Evolutionary conservation across 73 alveolate species (phyloP), one percentile per base, ranked within the genome.

Genomic region (Paramecium biaurelia): DNA sequence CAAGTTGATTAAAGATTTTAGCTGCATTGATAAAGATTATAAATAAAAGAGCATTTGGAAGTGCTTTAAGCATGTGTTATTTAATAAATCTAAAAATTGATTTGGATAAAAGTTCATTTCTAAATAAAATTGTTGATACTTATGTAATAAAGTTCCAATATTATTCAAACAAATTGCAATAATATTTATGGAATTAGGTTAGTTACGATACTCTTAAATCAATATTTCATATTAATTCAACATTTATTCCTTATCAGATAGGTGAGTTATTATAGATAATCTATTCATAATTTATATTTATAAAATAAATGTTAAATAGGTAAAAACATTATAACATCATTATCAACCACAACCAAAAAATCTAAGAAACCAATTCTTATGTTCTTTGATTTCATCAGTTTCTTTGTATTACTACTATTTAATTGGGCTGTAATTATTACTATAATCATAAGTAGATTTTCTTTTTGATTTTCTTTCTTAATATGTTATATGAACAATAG

Each of bases 401-500:
- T 42, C 21, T 34, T 35, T 12, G 1, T 4, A 37, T 18, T 72
- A 30, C 30, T 63, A 0, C 5, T 18, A 14, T 63, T 26, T 30
- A 2, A 63, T 26, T 63, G 84, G 84, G 7, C 49, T 63, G 26
- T 63, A 12, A 1, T 7, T 11, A 12, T 63, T 26, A 11, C 35
- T 34, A 21, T 28, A 37, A 18, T 72, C 86, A 72, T 12, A 14
- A n/a, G 86, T 72, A 0, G 59, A 72, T 72, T 72, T 72, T 37
- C 86, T 72, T 72, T 35, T 35, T 30, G 67, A 38, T 12, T 23
- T n/a, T 38, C 38, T 38, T 8, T 32, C 30, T 3, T 34, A 2
- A 72, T 1, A 72, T 12, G 86, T 72, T 26, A 34, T 45, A 79
- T 79, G 90, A 18, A 45, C 90, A 42, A 79, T 35, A 8, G 74